Conservation (phyloP, 371 early-diverging fungal genomes). For the Mucor indicus region DNA sequence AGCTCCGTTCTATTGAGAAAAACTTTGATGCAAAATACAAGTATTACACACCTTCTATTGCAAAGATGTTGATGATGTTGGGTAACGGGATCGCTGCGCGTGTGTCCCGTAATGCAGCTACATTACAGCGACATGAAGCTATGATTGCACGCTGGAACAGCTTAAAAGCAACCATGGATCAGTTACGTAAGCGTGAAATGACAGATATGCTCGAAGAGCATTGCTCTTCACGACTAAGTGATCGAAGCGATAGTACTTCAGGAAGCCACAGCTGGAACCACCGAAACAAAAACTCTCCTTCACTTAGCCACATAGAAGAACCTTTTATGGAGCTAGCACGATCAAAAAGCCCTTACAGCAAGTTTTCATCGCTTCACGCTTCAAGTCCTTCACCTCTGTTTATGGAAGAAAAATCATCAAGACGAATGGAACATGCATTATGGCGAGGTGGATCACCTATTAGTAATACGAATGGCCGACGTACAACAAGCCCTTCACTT, state of each 20-base stretch:
- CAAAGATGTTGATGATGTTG: slow-evolving; percentile 57
- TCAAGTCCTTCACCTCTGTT: slow-evolving; percentile 1
- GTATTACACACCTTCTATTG: slow-evolving; percentile 58
- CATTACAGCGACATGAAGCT: slow-evolving; percentile 41
- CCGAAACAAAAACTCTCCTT: too few relatives aligned
- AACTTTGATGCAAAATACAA: slow-evolving; percentile 64
- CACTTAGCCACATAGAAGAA: too few relatives aligned
- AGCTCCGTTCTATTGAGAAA: slow-evolving; percentile 52
- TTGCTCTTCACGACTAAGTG: slow-evolving; percentile 32
- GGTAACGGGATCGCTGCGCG: slow-evolving; percentile 56
- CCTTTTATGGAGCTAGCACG: not conserved
- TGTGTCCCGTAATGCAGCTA: slow-evolving; percentile 37
- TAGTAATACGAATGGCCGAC: too few relatives aligned
- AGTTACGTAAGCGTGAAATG: slow-evolving; percentile 49
- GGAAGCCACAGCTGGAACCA: too few relatives aligned
- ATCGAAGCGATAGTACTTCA: slow-evolving; percentile 30
- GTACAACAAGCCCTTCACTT: slow-evolving; percentile 16
- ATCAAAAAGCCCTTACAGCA: slow-evolving; percentile 17
- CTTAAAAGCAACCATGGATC: slow-evolving; percentile 51
- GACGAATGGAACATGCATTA: too few relatives aligned
- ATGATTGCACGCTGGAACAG: slow-evolving; percentile 54
- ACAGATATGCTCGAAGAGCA: slow-evolving; percentile 40
- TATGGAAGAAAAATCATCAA: slow-evolving; percentile 1
- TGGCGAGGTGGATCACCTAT: slow-evolving; percentile 6
- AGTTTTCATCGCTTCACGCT: too few relatives aligned